phyloP scores from a whole-genome alignment of 2,329 filamentous ascomycete species.

The Fusarium sp. region DNA sequence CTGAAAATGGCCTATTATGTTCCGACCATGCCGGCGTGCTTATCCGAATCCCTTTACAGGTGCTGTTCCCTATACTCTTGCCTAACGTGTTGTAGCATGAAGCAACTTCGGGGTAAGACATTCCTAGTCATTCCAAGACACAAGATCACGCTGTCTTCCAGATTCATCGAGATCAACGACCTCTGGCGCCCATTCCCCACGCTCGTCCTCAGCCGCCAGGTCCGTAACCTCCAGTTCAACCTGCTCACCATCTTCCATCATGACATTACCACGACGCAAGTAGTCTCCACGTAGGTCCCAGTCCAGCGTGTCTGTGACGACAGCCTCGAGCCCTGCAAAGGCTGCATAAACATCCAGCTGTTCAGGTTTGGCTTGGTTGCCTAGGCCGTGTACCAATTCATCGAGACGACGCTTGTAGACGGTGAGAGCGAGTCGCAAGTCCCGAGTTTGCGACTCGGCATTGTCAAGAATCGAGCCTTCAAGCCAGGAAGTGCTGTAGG shows the following conservation, averaged over 20 bases:
- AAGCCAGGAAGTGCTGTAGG: conserved; percentile 62
- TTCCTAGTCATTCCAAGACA: conserved; percentile 59
- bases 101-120: conserved; percentile 12
- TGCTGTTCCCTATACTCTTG: not conserved
- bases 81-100: not conserved
- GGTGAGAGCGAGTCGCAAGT: conserved; percentile 61
- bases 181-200: conserved; percentile 64
- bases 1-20: not conserved
- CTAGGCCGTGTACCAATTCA: conserved; percentile 56
- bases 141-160: conserved; percentile 62
- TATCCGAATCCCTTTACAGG: not conserved
- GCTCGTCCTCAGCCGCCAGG: conserved; percentile 65
- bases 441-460: conserved; percentile 45
- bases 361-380: conserved; percentile 50
- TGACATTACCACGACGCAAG: conserved; percentile 59
- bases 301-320: conserved; percentile 54
- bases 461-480: conserved; percentile 58
- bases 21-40: not conserved
- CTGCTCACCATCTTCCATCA: conserved; percentile 64
- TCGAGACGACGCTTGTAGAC: conserved; percentile 66
- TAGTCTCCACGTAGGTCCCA: conserved; percentile 68
- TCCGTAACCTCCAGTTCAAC: conserved; percentile 61
- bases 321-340: conserved; percentile 55
- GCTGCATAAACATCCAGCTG: conserved; percentile 59
- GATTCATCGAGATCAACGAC: conserved; percentile 64